Evolutionary conservation across 345 rosid genomes (phyloP).

Genomic region (Eucalyptus regnans): DNA sequence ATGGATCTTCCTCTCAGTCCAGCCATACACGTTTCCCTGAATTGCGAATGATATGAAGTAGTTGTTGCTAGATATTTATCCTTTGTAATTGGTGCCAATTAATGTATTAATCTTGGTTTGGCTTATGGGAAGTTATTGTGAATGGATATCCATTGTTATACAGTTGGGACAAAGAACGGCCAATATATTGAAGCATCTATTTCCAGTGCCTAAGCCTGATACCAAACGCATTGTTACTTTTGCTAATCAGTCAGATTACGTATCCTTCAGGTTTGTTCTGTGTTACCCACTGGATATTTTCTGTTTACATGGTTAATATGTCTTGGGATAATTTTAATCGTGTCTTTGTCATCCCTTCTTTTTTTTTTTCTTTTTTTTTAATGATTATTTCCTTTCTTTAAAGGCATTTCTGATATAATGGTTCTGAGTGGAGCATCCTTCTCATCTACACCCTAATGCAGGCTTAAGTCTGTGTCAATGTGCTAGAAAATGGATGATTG

Average conservation of each 20-base stretch:
- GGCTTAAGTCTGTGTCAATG: background rate
- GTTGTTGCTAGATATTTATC: background rate
- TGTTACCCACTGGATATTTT: background rate
- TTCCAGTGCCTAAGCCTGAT: constrained; percentile 82
- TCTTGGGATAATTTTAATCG: background rate
- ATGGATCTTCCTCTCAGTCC: background rate
- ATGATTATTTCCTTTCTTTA: background rate
- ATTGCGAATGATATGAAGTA: background rate
- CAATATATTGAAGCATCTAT: constrained; percentile 75
- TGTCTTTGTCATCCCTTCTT: background rate
- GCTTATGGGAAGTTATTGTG: background rate
- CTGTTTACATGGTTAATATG: background rate
- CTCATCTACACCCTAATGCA: background rate
- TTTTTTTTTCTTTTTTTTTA: background rate
- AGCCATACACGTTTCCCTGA: background rate
- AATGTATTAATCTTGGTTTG: background rate
- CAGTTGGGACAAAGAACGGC: constrained; percentile 78
- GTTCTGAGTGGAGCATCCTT: background rate
- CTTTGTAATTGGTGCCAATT: background rate
- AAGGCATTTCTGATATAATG: background rate
- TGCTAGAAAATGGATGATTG: background rate
- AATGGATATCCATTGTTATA: background rate
- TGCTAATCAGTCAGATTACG: constrained; percentile 65
- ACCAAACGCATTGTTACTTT: constrained; percentile 74
- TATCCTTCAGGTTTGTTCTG: constrained; percentile 77